Percentiles rank a stretch among this genome's conserved stretches.
These are phyloP conservation scores for Dryas drummondii DNA, from an alignment of 306 rosid species.

Conservation along the genomic window DNA sequence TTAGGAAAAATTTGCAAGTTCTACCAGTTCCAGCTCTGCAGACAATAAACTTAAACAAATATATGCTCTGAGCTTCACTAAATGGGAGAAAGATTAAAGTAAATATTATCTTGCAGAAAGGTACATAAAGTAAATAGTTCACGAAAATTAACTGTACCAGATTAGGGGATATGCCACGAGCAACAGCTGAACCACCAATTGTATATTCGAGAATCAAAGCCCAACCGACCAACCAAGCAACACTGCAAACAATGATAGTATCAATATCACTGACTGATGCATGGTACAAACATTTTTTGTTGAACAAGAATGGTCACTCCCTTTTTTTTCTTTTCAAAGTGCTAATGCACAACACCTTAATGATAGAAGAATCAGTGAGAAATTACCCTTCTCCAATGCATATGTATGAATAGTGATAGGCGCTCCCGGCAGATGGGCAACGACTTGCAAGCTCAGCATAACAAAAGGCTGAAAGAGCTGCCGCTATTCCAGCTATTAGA, in stretches of 20 bases:
- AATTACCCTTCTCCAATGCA: constrained; percentile 93
- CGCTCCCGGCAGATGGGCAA: constrained; percentile 97
- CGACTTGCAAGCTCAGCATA: constrained; percentile 96
- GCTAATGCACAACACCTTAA: not conserved
- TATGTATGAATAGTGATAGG: constrained; percentile 93
- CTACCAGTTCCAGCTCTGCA: constrained; percentile 8
- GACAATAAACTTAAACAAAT: not conserved
- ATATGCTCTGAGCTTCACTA: constrained; percentile 18
- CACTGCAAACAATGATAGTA: constrained; percentile 45
- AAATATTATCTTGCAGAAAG: not conserved
- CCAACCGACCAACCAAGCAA: constrained; percentile 98
- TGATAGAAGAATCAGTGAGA: not conserved
- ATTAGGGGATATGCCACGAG: constrained; percentile 93
- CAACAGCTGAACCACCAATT: constrained; percentile 82
- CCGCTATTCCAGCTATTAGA: constrained; percentile 84
- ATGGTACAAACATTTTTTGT: not conserved
- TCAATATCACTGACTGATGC: constrained; percentile 4
- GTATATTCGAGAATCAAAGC: constrained; percentile 84
- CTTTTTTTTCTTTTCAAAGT: not conserved
- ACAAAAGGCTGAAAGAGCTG: constrained; percentile 94
- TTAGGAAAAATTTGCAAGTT: not conserved
- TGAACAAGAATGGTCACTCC: not conserved
- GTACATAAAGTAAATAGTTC: not conserved
- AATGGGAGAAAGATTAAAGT: not conserved
- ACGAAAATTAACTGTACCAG: constrained; percentile 42